Base-by-base conservation (phyloP, 768 basidiomycete species). In the Dioszegia aurantiaca region DNA sequence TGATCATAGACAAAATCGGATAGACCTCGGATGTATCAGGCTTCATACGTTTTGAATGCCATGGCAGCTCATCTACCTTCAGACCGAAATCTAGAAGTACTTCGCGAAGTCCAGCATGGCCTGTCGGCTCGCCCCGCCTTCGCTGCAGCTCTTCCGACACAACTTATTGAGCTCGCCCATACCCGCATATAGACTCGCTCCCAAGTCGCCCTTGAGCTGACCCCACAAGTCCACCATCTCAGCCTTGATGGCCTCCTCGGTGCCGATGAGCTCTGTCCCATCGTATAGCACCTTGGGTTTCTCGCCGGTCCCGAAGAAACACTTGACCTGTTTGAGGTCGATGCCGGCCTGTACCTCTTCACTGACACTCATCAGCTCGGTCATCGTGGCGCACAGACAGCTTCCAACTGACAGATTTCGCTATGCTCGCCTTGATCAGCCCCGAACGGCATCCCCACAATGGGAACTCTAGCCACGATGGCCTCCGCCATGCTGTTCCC, bases 401-500 rank as follows among this genome's bases (percentile, higher is more conserved):
- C 33, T 14, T 33, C 33, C 33, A 0, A 62, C 68, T 60, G 24
- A 66, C 68, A 17, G 37, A 60, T 16, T 3, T 53, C 16, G n/a
- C 59, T 39, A n/a, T 58, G 58, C 26, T 66, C 40, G 9, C 57
- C 64, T 60, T 66, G 68, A 53, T 69, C 68, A 19, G 68, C 68
- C 9, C 43, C 60, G 44, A 69, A 65, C 2, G 67, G 67, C 61
- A 63, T 59, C 14, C 44, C 33, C 1, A 64, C 60, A 2, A 64
- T 56, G 6, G 62, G 62, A 0, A 59, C 39, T 31, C 52, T 57
- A 17, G 57, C 43, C 23, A 69, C 16, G 21, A 66, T 59, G 2
- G 56, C 62, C 43, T 69, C 67, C 19, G 64, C 61, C 17, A 57
- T 53, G 48, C 60, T 60, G 57, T 63, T 65, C 4, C 44, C 49